Percentiles rank a stretch among this genome's conserved stretches.
phyloP scores from a whole-genome alignment of 2,329 filamentous ascomycete genomes.

The Hymenoscyphus occultus region DNA sequence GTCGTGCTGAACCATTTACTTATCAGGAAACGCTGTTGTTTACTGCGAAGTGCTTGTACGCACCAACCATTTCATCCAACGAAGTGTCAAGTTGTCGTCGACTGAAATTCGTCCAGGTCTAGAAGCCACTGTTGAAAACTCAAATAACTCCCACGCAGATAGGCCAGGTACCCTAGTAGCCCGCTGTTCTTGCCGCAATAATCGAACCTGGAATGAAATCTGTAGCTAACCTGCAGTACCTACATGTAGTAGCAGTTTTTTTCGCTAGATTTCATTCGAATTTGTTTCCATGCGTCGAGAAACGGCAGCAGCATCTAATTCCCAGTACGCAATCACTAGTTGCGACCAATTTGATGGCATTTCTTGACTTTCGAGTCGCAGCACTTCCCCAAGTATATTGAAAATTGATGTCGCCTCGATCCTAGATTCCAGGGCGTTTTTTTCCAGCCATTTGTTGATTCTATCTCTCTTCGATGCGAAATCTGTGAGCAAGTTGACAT shows the following conservation, averaged over 20 bases:
- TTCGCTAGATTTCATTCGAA: background rate
- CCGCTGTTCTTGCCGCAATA: too few relatives aligned
- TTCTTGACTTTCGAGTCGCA: conserved; percentile 16
- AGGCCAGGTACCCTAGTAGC: too few relatives aligned
- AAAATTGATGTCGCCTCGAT: conserved; percentile 23
- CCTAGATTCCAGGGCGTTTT: conserved; percentile 21
- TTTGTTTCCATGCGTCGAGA: background rate
- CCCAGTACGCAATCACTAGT: conserved; percentile 26
- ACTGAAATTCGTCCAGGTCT: too few relatives aligned
- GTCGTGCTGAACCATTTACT: background rate
- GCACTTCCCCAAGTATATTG: conserved; percentile 18
- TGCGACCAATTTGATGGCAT: conserved; percentile 29
- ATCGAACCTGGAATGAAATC: too few relatives aligned
- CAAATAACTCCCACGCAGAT: too few relatives aligned
- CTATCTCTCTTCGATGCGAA: conserved; percentile 26
- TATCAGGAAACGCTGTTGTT: too few relatives aligned
- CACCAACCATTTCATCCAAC: too few relatives aligned
- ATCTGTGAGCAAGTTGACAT: conserved; percentile 21
- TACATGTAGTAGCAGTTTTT: background rate
- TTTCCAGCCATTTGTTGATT: conserved; percentile 28
- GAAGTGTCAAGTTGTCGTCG: too few relatives aligned
- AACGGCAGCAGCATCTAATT: conserved; percentile 6
- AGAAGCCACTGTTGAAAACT: too few relatives aligned
- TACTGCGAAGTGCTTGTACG: too few relatives aligned
- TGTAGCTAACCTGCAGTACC: background rate